phyloP scores from a whole-genome alignment of 108 stramenopile genomes.

The Cyclostephanos tholiformis region DNA sequence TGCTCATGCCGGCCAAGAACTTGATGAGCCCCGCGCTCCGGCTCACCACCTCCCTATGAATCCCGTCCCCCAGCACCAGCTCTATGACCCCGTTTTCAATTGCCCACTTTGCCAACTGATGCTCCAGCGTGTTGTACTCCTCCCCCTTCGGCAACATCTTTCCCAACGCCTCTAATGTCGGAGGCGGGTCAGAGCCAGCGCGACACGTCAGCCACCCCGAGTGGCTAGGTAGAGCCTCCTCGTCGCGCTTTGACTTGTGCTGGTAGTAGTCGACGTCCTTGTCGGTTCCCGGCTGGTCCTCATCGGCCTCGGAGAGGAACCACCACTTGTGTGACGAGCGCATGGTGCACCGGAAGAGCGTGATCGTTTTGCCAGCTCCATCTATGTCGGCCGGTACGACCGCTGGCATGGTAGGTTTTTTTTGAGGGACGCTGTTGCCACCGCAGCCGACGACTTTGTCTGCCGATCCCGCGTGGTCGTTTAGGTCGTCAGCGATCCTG shows the following conservation, averaged over 20 bases:
- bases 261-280: slow-evolving; percentile 98
- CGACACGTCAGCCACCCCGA: slow-evolving; percentile 84
- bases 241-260: slow-evolving; percentile 85
- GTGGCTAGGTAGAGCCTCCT: slow-evolving; percentile 78
- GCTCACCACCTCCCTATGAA: slow-evolving; percentile 84
- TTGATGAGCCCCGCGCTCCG: slow-evolving; percentile 75
- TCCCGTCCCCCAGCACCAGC: slow-evolving; percentile 73
- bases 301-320: slow-evolving; percentile 96
- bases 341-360: slow-evolving; percentile 94
- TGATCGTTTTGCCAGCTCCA: slow-evolving; percentile 75
- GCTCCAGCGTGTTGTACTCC: slow-evolving; percentile 77
- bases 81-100: slow-evolving; percentile 85
- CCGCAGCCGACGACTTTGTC: not conserved
- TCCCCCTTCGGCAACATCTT: slow-evolving; percentile 77
- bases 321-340: slow-evolving; percentile 97
- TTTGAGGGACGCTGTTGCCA: not conserved
- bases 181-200: slow-evolving; percentile 80
- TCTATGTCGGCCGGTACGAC: slow-evolving; percentile 40
- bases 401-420: not conserved
- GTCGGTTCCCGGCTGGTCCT: slow-evolving; percentile 95
- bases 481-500: not conserved
- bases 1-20: slow-evolving; percentile 85
- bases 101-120: slow-evolving; percentile 82
- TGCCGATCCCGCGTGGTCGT: not conserved
- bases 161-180: slow-evolving; percentile 61